phyloP scores from a whole-genome alignment of 225 moss, liverwort and hornwort species.

The Physcomitrellopsis africana region DNA sequence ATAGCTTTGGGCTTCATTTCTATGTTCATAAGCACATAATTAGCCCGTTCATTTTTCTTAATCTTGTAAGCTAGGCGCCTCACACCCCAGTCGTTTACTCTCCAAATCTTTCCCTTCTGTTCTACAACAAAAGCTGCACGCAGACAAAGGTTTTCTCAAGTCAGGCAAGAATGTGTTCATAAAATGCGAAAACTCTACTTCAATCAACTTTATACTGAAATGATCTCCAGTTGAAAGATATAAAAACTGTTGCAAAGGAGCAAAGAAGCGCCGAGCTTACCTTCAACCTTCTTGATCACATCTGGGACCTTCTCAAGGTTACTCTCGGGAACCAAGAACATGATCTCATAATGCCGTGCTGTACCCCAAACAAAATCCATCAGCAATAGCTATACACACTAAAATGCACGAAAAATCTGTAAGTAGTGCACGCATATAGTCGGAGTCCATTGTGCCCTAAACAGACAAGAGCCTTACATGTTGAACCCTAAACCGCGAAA shows the following conservation, averaged over 20 bases:
- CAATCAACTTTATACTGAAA: background rate
- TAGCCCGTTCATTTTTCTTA: slow-evolving; percentile 75
- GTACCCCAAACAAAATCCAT: slow-evolving; percentile 13
- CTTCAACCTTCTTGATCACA: slow-evolving; percentile 59
- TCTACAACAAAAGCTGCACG: slow-evolving; percentile 73
- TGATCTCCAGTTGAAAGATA: background rate
- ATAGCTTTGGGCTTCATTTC: slow-evolving; percentile 68
- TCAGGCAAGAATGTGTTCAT: slow-evolving; percentile 15
- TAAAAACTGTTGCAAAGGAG: background rate
- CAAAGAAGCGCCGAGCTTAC: slow-evolving; percentile 23
- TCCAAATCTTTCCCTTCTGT: slow-evolving; percentile 78
- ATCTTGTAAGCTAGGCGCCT: slow-evolving; percentile 81
- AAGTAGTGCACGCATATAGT: background rate
- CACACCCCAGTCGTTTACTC: slow-evolving; percentile 91
- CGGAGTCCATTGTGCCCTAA: background rate
- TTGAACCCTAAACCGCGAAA: slow-evolving; percentile 22
- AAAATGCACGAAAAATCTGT: background rate
- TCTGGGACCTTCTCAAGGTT: slow-evolving; percentile 51
- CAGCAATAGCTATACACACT: slow-evolving; percentile 1
- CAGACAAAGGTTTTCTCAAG: background rate
- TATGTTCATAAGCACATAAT: slow-evolving; percentile 96
- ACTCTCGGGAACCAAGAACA: slow-evolving; percentile 57
- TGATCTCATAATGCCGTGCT: slow-evolving; percentile 64
- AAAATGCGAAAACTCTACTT: background rate
- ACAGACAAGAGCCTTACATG: background rate